Evolutionary conservation across 2,329 filamentous ascomycete genomes (phyloP).

Genomic region (Cryphonectria naterciae): DNA sequence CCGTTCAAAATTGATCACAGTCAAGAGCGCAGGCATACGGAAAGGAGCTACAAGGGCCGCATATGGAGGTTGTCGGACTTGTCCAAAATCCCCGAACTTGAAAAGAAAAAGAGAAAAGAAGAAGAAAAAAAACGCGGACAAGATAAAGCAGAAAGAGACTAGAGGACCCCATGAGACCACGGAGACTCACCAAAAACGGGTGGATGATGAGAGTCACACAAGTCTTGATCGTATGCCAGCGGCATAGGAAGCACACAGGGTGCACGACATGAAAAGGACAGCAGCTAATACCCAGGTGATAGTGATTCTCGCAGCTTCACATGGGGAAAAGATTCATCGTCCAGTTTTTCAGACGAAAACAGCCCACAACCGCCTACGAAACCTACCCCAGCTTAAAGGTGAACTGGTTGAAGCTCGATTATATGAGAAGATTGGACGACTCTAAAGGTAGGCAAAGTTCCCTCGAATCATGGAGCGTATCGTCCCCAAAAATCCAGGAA

Average conservation of each 20-base stretch:
- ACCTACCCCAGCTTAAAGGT: neutral
- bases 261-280: neutral
- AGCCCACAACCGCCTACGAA: neutral
- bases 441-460: neutral
- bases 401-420: neutral
- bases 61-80: neutral
- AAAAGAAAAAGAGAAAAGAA: too few relatives aligned
- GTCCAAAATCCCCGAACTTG: neutral
- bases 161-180: neutral
- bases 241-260: neutral
- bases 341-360: neutral
- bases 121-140: neutral
- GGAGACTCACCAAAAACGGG: too few relatives aligned
- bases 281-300: neutral
- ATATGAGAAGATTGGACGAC: neutral
- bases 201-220: neutral
- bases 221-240: neutral
- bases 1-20: neutral
- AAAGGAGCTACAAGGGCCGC: neutral
- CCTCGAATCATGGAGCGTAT: neutral
- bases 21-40: neutral
- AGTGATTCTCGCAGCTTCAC: neutral
- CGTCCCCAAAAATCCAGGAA: neutral
- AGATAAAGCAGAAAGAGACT: neutral
- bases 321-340: neutral